Conservation (phyloP, 305 asterid species). For the Fraxinus platypoda region DNA sequence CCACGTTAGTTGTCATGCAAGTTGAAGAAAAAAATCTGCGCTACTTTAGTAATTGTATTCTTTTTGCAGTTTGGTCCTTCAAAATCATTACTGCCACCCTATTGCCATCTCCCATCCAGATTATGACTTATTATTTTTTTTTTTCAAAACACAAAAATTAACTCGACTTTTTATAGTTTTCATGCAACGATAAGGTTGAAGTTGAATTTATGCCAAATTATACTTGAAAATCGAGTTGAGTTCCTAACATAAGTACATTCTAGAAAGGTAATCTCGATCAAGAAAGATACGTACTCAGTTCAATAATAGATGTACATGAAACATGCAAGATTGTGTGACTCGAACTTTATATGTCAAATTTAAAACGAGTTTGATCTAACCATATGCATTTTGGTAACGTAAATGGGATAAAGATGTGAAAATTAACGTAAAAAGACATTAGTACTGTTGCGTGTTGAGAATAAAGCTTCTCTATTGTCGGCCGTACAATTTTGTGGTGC, state of each 20-base stretch:
- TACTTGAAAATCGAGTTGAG: not conserved
- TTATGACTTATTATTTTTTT: not conserved
- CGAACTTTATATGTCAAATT: too few species aligned
- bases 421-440: not conserved
- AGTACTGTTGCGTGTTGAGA: too few species aligned
- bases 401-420: not conserved
- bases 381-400: not conserved
- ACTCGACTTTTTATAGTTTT: not conserved
- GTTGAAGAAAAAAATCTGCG: not conserved
- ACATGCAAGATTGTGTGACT: not conserved
- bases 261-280: too few species aligned
- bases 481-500: too few species aligned
- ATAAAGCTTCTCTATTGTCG: too few species aligned
- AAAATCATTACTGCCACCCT: not conserved
- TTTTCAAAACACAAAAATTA: not conserved
- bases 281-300: not conserved
- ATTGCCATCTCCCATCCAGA: not conserved
- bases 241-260: not conserved
- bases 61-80: not conserved
- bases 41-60: not conserved
- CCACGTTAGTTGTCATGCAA: not conserved
- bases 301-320: not conserved
- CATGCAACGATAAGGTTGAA: not conserved
- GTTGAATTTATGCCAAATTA: too few species aligned
- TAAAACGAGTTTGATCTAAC: not conserved